Evolutionary conservation across 768 basidiomycete genomes (phyloP).

Genomic region (Serpula lacrymans): DNA sequence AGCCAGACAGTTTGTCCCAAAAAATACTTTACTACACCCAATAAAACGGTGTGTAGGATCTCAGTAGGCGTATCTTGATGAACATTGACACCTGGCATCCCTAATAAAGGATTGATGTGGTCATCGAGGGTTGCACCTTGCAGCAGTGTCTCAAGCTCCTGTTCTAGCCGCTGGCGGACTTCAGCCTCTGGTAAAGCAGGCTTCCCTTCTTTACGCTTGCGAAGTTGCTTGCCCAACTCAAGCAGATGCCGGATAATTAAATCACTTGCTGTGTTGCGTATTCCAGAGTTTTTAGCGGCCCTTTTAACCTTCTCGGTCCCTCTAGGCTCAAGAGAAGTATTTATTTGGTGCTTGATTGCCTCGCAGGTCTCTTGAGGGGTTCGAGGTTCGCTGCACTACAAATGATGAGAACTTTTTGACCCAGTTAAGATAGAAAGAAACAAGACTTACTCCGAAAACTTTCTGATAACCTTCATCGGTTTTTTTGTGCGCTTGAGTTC

Average conservation of each 20-base stretch:
- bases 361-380: slow-evolving; percentile 1
- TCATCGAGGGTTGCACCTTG: background rate
- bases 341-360: slow-evolving; percentile 5
- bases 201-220: background rate
- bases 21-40: too few species aligned
- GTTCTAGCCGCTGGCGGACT: background rate
- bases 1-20: too few species aligned
- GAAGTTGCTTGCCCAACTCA: slow-evolving; percentile 4
- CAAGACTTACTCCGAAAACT: slow-evolving; percentile 16
- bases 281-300: background rate
- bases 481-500: slow-evolving; percentile 18
- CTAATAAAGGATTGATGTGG: slow-evolving; percentile 3
- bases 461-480: slow-evolving; percentile 21
- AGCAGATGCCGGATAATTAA: slow-evolving; percentile 1
- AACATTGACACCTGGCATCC: slow-evolving; percentile 1
- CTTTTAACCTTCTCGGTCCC: slow-evolving; percentile 5
- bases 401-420: too few species aligned
- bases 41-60: slow-evolving; percentile 25
- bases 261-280: background rate
- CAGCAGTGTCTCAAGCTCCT: background rate
- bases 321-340: background rate
- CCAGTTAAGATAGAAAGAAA: too few species aligned
- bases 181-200: background rate
- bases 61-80: slow-evolving; percentile 6
- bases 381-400: background rate